Conservation (phyloP, 352 stramenopile species). For the Phytophthora tubulina region DNA sequence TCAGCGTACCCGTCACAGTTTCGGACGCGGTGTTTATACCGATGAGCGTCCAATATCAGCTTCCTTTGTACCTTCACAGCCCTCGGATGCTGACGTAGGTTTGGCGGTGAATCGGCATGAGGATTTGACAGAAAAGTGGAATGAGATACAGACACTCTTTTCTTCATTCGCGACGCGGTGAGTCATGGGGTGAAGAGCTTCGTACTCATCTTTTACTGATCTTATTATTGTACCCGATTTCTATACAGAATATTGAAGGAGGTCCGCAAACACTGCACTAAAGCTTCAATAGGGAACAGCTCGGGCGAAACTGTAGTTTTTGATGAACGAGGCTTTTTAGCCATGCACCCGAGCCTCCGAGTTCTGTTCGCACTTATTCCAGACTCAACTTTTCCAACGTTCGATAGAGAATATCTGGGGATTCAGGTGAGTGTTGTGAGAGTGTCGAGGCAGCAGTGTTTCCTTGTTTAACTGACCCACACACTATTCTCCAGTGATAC, state of each 20-base stretch:
- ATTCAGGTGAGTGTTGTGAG: slow-evolving; percentile 21
- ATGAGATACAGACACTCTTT: slow-evolving; percentile 65
- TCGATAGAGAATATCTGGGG: slow-evolving; percentile 61
- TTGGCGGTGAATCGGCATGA: slow-evolving; percentile 48
- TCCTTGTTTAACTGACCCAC: background rate
- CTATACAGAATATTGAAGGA: slow-evolving; percentile 68
- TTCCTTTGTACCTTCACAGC: slow-evolving; percentile 32
- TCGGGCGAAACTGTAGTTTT: slow-evolving; percentile 43
- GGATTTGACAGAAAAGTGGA: slow-evolving; percentile 68
- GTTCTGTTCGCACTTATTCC: slow-evolving; percentile 74
- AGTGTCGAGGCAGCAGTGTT: background rate
- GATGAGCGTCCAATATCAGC: slow-evolving; percentile 6
- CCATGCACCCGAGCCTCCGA: slow-evolving; percentile 62
- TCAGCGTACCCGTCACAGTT: slow-evolving; percentile 40
- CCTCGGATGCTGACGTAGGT: slow-evolving; percentile 40
- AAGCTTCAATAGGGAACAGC: slow-evolving; percentile 11
- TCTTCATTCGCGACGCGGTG: slow-evolving; percentile 63
- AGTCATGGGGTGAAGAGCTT: background rate
- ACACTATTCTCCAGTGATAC: slow-evolving; percentile 7
- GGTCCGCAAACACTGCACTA: slow-evolving; percentile 65
- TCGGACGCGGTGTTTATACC: slow-evolving; percentile 19
- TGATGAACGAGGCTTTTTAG: slow-evolving; percentile 65
- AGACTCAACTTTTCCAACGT: slow-evolving; percentile 79
- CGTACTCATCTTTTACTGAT: background rate
- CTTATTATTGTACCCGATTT: background rate